Evolutionary conservation across 2,329 filamentous ascomycete genomes (phyloP), one percentile per base, ranked within the genome.

Genomic region (Trichophyton equinum): DNA sequence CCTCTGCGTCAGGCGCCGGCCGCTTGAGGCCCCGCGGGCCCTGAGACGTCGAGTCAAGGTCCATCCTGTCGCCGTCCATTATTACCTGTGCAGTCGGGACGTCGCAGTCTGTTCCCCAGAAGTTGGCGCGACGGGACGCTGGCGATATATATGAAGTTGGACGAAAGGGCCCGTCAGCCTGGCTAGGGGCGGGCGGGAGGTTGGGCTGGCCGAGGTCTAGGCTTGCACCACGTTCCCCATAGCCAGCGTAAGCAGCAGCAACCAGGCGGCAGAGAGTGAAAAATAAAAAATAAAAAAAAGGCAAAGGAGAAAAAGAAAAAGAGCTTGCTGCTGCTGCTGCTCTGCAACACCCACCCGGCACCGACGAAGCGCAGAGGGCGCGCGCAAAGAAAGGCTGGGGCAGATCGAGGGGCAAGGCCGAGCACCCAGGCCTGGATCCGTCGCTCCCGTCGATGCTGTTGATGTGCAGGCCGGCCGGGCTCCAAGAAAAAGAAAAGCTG

Each of bases 21-120:
- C 81, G 74, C 67, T 83, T 83, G 8, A 71, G 72, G 27, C 78
- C 78, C 53, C 74, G 70, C 59, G 68, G 64, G 58, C 72, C 69
- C 1, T 51, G 46, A 13, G 7, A 25, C 8, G 61, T 36, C 46
- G 53, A 25, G 64, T 79, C 77, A 30, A 78, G 49, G 58, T 79
- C 74, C 77, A 80, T 80, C 15, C 65, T 64, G 11, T 75, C 72
- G 40, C 68, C 57, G 40, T 60, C 62, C 63, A 64, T 64, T 4
- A 30, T n/a, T 13, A 20, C 9, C 18, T 33, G 47, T 38, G 25
- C 46, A 25, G 46, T 27, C 46, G 22, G 33, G 33, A 9, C 33
- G 33, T 11, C 33, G 6, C 18, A 9, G 11, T 51, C 18, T 27
- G n/a, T 11, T 40, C 33, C 11, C 20, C 30, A 57, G 15, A 36